Conservation (phyloP, 192 early-diverging fungal genomes). For the Rhizophagus sp. region DNA sequence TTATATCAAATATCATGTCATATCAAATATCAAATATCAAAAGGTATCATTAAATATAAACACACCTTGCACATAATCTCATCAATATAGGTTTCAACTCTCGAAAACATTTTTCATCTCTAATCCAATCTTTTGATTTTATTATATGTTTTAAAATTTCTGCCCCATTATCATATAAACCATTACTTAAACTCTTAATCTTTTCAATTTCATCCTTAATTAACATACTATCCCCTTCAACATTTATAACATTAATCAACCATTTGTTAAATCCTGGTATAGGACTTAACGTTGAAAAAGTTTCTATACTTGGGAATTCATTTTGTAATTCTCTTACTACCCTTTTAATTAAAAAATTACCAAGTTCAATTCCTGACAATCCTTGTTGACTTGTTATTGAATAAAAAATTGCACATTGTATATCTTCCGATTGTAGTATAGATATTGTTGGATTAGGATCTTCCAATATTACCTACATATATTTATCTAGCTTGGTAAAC, state of each 20-base stretch:
- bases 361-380: slow-evolving; percentile 86
- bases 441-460: slow-evolving; percentile 44
- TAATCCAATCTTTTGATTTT: slow-evolving; percentile 9
- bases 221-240: slow-evolving; percentile 2
- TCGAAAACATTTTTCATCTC: slow-evolving; percentile 17
- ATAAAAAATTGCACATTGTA: slow-evolving; percentile 85
- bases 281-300: slow-evolving; percentile 89
- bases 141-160: slow-evolving; percentile 32
- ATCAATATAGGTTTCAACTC: slow-evolving; percentile 60
- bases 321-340: slow-evolving; percentile 79
- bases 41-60: too few species aligned
- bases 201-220: neutral
- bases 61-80: slow-evolving; percentile 59
- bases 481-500: too few species aligned
- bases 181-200: neutral
- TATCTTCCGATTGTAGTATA: slow-evolving; percentile 30
- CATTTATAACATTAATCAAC: slow-evolving; percentile 47
- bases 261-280: slow-evolving; percentile 86
- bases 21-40: too few species aligned
- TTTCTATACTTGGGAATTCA: slow-evolving; percentile 68
- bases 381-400: slow-evolving; percentile 89
- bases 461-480: slow-evolving; percentile 52
- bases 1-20: too few species aligned
- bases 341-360: slow-evolving; percentile 87
- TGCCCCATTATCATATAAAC: neutral